Conservation (phyloP, 495 filamentous ascomycete genomes). For the Peziza echinospora region DNA sequence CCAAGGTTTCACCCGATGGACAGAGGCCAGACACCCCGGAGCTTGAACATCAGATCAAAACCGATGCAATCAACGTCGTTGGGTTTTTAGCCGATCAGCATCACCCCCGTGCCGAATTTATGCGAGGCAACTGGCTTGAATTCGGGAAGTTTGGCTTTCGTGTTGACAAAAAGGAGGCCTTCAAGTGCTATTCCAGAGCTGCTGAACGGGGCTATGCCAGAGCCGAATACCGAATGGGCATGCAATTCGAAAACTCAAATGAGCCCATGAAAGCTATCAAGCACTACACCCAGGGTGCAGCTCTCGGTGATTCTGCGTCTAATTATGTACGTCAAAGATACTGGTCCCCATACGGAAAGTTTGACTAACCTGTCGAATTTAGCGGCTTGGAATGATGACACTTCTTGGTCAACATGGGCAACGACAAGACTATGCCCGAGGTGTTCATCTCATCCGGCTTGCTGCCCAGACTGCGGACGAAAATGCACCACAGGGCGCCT, state of each 20-base stretch:
- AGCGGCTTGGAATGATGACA: conserved; percentile 91
- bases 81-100: conserved; percentile 72
- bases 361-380: conserved; percentile 14
- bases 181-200: conserved; percentile 60
- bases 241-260: conserved; percentile 90
- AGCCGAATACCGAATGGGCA: conserved; percentile 90
- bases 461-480: conserved; percentile 83
- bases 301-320: conserved; percentile 68
- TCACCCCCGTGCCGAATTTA: conserved; percentile 86
- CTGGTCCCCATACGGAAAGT: neutral
- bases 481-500: conserved; percentile 92
- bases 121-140: conserved; percentile 91
- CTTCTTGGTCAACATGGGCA: conserved; percentile 82
- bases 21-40: conserved; percentile 52
- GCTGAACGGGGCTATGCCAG: conserved; percentile 78
- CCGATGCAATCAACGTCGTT: conserved; percentile 82
- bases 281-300: conserved; percentile 65
- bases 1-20: conserved; percentile 38
- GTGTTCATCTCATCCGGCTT: conserved; percentile 56
- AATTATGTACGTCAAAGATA: conserved; percentile 49
- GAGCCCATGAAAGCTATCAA: conserved; percentile 73
- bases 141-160: conserved; percentile 87
- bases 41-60: conserved; percentile 63
- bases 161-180: conserved; percentile 85
- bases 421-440: conserved; percentile 53